phyloP scores from a whole-genome alignment of 768 basidiomycete genomes.

The Russula sp. region DNA sequence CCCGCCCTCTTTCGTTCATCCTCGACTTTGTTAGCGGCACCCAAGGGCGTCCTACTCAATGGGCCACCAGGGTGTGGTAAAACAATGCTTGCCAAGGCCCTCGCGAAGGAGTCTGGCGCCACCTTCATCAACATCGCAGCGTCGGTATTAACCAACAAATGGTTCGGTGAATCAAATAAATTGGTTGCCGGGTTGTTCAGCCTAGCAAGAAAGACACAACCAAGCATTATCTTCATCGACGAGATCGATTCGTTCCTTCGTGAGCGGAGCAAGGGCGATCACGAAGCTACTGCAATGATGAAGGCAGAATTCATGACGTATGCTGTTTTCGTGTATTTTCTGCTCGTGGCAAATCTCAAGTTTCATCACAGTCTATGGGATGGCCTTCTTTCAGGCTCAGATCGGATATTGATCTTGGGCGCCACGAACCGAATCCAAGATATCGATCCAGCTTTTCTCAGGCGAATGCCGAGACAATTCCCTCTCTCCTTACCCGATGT shows the following conservation, averaged over 20 bases:
- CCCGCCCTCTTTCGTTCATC: conserved; percentile 80
- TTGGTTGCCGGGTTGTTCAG: conserved; percentile 92
- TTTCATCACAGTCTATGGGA: conserved; percentile 73
- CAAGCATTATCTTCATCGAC: conserved; percentile 96
- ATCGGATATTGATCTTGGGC: conserved; percentile 85
- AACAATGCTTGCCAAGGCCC: conserved; percentile 98
- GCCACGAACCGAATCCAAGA: conserved; percentile 95
- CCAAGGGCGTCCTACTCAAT: conserved; percentile 92
- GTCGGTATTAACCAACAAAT: conserved; percentile 68
- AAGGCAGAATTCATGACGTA: conserved; percentile 95
- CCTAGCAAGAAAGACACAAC: conserved; percentile 88
- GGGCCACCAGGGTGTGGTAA: conserved; percentile 98
- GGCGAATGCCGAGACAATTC: conserved; percentile 99
- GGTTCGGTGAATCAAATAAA: conserved; percentile 91
- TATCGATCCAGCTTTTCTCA: conserved; percentile 76
- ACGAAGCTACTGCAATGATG: conserved; percentile 98
- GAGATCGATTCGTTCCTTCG: conserved; percentile 96
- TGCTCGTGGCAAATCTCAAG: neutral
- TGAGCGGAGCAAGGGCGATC: conserved; percentile 80
- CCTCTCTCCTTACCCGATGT: conserved; percentile 71
- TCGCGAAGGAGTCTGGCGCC: conserved; percentile 95
- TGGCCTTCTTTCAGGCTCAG: conserved; percentile 72
- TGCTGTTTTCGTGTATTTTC: conserved; percentile 26
- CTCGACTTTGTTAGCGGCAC: conserved; percentile 78
- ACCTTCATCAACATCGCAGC: conserved; percentile 90